A percentile compares a stretch with the other conserved stretches of the same genome.
These are phyloP conservation scores for Pholiota molesta DNA, from an alignment of 768 basidiomycete species.

Conservation along the genomic window DNA sequence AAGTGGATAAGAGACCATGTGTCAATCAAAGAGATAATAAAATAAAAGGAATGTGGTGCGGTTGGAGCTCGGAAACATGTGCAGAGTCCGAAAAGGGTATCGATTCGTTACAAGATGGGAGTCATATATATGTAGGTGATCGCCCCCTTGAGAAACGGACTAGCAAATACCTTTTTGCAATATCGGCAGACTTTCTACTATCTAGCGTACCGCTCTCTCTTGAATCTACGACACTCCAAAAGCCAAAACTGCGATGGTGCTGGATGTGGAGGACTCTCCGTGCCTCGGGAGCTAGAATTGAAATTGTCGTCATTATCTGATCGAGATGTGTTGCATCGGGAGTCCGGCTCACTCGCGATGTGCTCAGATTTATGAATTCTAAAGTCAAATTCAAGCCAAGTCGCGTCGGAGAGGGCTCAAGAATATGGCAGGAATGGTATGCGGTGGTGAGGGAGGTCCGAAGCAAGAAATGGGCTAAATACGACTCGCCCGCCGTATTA, in stretches of 20 bases:
- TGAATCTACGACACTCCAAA: background rate
- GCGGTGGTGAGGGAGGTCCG: background rate
- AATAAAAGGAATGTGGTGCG: too few relatives aligned
- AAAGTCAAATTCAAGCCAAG: background rate
- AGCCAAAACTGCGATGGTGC: background rate
- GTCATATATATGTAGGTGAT: constrained; percentile 16
- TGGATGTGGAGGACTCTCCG: background rate
- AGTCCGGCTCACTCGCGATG: background rate
- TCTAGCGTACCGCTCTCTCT: background rate
- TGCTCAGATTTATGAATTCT: background rate
- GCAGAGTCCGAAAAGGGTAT: too few relatives aligned
- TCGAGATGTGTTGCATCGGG: background rate
- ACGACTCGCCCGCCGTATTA: constrained; percentile 2
- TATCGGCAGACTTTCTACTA: background rate
- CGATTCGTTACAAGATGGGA: too few relatives aligned
- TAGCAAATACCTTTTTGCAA: constrained; percentile 7
- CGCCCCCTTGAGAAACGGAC: constrained; percentile 6
- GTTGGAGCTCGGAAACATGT: too few relatives aligned
- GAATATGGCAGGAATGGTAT: background rate
- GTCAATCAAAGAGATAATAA: too few relatives aligned
- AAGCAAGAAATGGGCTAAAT: background rate
- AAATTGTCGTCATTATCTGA: background rate
- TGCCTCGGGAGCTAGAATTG: background rate
- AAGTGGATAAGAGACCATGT: too few relatives aligned
- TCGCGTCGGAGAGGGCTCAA: background rate